Evolutionary conservation across 257 asterid species (phyloP).

Genomic region (Penstemon eatonii): DNA sequence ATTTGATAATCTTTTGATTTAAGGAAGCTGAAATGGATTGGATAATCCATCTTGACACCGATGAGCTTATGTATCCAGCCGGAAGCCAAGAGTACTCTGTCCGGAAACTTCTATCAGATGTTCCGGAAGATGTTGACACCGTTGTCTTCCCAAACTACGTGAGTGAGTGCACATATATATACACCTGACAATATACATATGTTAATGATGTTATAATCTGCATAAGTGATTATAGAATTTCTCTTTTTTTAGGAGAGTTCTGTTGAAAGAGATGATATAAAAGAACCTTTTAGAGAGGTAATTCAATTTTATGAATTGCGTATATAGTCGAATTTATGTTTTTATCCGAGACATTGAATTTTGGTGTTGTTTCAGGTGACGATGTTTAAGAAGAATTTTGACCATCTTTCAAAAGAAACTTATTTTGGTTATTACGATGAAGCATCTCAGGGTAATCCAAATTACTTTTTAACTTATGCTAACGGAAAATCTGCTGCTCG

Average conservation of each 20-base stretch:
- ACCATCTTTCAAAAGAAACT: constrained; percentile 54
- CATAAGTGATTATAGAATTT: not conserved
- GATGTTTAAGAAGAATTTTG: constrained; percentile 72
- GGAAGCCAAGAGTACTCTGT: constrained; percentile 45
- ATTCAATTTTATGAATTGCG: not conserved
- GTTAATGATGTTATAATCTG: not conserved
- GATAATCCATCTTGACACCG: constrained; percentile 60
- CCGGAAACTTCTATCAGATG: constrained; percentile 32
- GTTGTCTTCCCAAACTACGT: constrained; percentile 50
- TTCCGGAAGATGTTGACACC: constrained; percentile 43
- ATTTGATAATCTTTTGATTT: not conserved
- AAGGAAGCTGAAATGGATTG: constrained; percentile 61
- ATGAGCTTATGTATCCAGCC: constrained; percentile 54
- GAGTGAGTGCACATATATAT: constrained; percentile 20
- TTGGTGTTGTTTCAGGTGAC: constrained; percentile 41
- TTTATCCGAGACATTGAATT: too few relatives aligned
- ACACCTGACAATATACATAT: not conserved
- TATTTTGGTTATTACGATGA: constrained; percentile 51
- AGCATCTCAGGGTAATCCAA: constrained; percentile 58
- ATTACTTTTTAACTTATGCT: constrained; percentile 62
- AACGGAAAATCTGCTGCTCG: constrained; percentile 84
- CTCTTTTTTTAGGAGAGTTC: constrained; percentile 45
- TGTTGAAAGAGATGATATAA: constrained; percentile 48
- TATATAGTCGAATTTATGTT: too few relatives aligned
- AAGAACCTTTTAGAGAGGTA: constrained; percentile 59